phyloP scores from a whole-genome alignment of 2,329 filamentous ascomycete species.

The Venturia oleaginea region DNA sequence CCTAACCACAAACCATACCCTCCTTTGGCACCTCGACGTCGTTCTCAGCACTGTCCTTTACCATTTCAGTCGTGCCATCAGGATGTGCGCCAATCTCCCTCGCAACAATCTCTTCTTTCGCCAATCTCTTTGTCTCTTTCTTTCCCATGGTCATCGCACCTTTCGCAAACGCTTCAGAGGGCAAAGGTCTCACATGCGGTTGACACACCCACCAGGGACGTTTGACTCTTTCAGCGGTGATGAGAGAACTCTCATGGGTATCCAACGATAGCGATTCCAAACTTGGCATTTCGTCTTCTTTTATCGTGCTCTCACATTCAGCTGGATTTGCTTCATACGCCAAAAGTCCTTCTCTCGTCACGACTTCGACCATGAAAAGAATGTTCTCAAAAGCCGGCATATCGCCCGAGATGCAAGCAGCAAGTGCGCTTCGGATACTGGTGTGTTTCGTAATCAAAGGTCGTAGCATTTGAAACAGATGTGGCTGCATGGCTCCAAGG shows the following conservation, averaged over 20 bases:
- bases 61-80: slow-evolving; percentile 16
- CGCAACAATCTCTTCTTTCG: slow-evolving; percentile 14
- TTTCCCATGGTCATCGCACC: slow-evolving; percentile 68
- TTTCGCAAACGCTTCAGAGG: slow-evolving; percentile 76
- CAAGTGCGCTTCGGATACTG: slow-evolving; percentile 77
- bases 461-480: slow-evolving; percentile 85
- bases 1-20: slow-evolving; percentile 35
- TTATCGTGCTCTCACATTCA: slow-evolving; percentile 11
- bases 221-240: slow-evolving; percentile 61
- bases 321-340: slow-evolving; percentile 45
- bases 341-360: slow-evolving; percentile 61
- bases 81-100: neutral
- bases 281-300: slow-evolving; percentile 20
- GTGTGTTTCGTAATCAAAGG: slow-evolving; percentile 73
- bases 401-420: slow-evolving; percentile 57
- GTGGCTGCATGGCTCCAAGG: slow-evolving; percentile 73
- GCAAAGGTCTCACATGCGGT: slow-evolving; percentile 75
- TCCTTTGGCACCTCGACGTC: slow-evolving; percentile 34
- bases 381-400: slow-evolving; percentile 70
- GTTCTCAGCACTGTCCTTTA: slow-evolving; percentile 13
- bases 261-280: slow-evolving; percentile 18
- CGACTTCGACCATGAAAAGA: slow-evolving; percentile 63
- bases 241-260: slow-evolving; percentile 49
- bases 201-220: slow-evolving; percentile 87
- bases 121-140: slow-evolving; percentile 38